Conservation (phyloP, 2,329 filamentous ascomycete genomes). For the Dactylonectria macrodidyma region DNA sequence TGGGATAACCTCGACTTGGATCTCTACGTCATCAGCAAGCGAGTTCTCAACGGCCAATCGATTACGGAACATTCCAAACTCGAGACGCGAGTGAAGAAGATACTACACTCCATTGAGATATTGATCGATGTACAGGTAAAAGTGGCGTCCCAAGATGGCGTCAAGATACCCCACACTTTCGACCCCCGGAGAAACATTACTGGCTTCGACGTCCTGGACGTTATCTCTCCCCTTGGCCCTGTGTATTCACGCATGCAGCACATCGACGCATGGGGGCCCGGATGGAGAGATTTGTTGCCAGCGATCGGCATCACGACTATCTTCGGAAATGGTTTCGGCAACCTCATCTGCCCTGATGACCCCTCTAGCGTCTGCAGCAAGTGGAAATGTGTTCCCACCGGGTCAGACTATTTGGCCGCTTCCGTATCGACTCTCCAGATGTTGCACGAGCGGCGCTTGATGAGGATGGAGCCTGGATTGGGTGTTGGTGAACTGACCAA, state of each 20-base stretch:
- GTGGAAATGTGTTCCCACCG: background rate
- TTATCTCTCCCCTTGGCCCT: constrained; percentile 3
- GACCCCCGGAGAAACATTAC: background rate
- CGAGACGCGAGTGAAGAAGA: constrained; percentile 5
- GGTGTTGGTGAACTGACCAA: constrained; percentile 13
- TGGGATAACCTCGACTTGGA: constrained; percentile 8
- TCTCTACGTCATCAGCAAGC: background rate
- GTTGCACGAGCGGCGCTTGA: constrained; percentile 5
- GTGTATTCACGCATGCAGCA: background rate
- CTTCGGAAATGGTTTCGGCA: background rate
- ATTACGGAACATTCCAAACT: background rate
- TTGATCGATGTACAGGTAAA: background rate
- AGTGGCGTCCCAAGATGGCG: constrained; percentile 3
- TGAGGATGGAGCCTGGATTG: constrained; percentile 17
- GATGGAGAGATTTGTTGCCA: background rate
- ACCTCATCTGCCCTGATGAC: background rate
- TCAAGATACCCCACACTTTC: constrained; percentile 1
- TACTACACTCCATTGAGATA: constrained; percentile 5
- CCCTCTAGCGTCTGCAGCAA: background rate
- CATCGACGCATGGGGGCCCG: background rate
- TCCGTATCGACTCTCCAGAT: background rate
- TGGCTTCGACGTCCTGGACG: constrained; percentile 5
- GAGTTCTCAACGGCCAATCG: background rate
- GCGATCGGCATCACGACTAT: background rate
- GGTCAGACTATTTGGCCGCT: background rate